Base-by-base conservation (phyloP, 768 basidiomycete species). In the Boletellus sp. region DNA sequence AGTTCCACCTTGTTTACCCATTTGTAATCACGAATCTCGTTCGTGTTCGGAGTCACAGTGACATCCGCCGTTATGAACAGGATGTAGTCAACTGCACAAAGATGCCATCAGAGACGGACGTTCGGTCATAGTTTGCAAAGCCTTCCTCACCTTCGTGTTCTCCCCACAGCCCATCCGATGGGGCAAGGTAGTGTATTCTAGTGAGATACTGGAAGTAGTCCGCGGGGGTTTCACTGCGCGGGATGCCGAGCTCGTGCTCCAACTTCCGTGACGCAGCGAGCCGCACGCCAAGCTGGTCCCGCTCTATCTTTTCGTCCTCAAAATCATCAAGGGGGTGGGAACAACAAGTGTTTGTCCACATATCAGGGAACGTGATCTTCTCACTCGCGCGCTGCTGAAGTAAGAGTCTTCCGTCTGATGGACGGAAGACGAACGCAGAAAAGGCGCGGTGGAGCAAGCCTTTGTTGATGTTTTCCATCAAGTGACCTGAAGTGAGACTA, bases 261-360 rank as follows among this genome's bases (percentile, higher is more conserved):
- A 99, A 80, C 71, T 99, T 99, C 57, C 96, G 79, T 12, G 91
- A 87, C 1, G 94, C 96, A n/a, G 96, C 96, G 32, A 84, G 70
- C 43, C 84, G 78, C 26, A 96, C 94, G 47, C 94, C 94, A 61
- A 80, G 74, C 66, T 96, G 89, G 32, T 83, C 79, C 57, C 72
- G 59, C 70, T 90, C 88, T 8, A 83, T 67, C 72, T 85, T 91
- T 71, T 93, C 87, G 56, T 81, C 79, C 53, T 85, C 87, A 57
- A 93, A 90, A 71, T 98, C 96, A 59, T 90, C 85, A 43, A 99
- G 76, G 16, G 95, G 95, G 65, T 99, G 95, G 20, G 91, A 94
- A 73, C 95, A 99, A 68, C 96, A 99, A 8, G 96, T 98, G 71
- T 99, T 99, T 28, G 96, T 99, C 96, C 96, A 99, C 94, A 97